Evolutionary conservation across 805 yeast genomes (phyloP).

Genomic region (Lipomyces mesembrius): DNA sequence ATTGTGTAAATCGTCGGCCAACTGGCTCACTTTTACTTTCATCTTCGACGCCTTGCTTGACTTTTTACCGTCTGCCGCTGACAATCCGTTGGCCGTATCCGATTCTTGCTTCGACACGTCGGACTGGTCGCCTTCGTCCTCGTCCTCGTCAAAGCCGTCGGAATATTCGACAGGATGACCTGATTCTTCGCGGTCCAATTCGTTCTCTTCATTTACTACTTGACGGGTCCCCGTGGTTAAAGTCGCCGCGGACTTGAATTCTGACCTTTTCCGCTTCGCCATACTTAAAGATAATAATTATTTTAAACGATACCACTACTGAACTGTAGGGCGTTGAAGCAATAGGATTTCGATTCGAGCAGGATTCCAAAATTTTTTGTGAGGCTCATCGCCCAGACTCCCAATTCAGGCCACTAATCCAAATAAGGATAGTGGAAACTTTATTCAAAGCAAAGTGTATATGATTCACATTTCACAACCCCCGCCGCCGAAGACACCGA

Average conservation of each 20-base stretch:
- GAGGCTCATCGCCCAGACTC: slow-evolving; percentile 14
- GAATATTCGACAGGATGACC: background rate
- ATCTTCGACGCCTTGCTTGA: slow-evolving; percentile 7
- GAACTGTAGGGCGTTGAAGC: background rate
- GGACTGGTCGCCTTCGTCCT: slow-evolving; percentile 11
- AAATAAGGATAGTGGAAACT: slow-evolving; percentile 3
- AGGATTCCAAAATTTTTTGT: slow-evolving; percentile 13
- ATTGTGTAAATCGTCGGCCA: slow-evolving; percentile 75
- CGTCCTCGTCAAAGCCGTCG: background rate
- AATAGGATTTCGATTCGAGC: background rate
- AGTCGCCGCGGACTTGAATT: background rate
- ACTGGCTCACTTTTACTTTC: slow-evolving; percentile 21
- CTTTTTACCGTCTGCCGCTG: background rate
- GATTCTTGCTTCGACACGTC: background rate
- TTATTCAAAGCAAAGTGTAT: background rate
- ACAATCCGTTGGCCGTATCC: background rate
- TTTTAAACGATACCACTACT: background rate
- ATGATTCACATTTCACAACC: background rate
- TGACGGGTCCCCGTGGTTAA: background rate
- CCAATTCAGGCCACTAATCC: slow-evolving; percentile 30
- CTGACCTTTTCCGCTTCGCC: slow-evolving; percentile 27
- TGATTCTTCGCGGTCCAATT: background rate
- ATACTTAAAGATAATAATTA: background rate
- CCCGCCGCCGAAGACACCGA: background rate
- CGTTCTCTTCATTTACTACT: background rate